These are phyloP conservation scores for Leccinum disarticulatum DNA, from an alignment of 768 basidiomycete species.

Conservation along the genomic window DNA sequence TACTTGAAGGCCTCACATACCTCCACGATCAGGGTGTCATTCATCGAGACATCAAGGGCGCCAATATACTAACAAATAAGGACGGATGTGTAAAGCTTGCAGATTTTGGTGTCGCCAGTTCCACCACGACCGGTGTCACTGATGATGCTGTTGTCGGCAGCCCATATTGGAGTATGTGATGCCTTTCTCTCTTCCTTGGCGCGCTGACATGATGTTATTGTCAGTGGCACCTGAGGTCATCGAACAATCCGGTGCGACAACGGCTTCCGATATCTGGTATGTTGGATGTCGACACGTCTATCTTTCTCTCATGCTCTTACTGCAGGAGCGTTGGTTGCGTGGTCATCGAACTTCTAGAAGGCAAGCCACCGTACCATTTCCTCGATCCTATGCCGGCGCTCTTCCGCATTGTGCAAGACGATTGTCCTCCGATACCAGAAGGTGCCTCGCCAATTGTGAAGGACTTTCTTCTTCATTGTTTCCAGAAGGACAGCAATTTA, in stretches of 20 bases:
- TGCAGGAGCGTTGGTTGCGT: slow-evolving; percentile 87
- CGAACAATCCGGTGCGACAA: slow-evolving; percentile 95
- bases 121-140: slow-evolving; percentile 67
- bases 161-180: slow-evolving; percentile 91
- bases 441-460: slow-evolving; percentile 94
- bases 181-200: slow-evolving; percentile 1
- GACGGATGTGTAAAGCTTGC: slow-evolving; percentile 99
- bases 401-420: slow-evolving; percentile 98
- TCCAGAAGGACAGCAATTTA: slow-evolving; percentile 96
- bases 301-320: slow-evolving; percentile 3
- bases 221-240: slow-evolving; percentile 98
- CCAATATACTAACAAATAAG: slow-evolving; percentile 98
- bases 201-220: slow-evolving; percentile 9
- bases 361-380: slow-evolving; percentile 94
- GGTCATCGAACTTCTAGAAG: slow-evolving; percentile 89
- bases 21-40: slow-evolving; percentile 99
- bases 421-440: slow-evolving; percentile 94
- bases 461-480: slow-evolving; percentile 96
- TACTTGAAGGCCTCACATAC: slow-evolving; percentile 84
- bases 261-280: slow-evolving; percentile 94
- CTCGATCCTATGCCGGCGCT: slow-evolving; percentile 98
- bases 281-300: slow-evolving; percentile 16
- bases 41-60: slow-evolving; percentile 98
- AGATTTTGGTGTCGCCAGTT: slow-evolving; percentile 95
- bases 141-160: slow-evolving; percentile 96